These are phyloP conservation scores for Ophidiomyces ophidiicola DNA, from an alignment of 2,329 filamentous ascomycete species.

Conservation along the genomic window DNA sequence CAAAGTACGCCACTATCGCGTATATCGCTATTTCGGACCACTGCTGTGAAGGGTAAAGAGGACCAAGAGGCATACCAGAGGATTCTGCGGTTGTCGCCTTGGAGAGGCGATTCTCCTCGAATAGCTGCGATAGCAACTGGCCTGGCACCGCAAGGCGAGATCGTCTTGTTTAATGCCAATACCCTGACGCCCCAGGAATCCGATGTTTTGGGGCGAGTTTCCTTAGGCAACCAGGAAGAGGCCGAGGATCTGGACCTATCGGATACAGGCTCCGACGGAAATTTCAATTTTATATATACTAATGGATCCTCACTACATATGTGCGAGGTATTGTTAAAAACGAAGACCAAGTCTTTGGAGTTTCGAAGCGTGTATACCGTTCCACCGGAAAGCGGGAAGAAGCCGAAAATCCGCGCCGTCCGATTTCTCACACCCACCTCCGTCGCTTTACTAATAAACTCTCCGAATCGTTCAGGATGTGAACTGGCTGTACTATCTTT, in stretches of 20 bases:
- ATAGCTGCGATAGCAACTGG: constrained; percentile 71
- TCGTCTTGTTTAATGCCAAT: constrained; percentile 65
- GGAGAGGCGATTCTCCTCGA: constrained; percentile 43
- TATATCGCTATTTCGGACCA: constrained; percentile 38
- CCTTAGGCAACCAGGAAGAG: constrained; percentile 41
- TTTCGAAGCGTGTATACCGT: constrained; percentile 19
- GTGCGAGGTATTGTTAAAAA: constrained; percentile 45
- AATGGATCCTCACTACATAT: constrained; percentile 62
- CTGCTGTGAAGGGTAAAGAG: constrained; percentile 24
- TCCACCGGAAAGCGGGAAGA: constrained; percentile 23
- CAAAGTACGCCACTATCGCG: constrained; percentile 34
- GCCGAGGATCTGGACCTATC: constrained; percentile 37
- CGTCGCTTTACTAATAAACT: constrained; percentile 46
- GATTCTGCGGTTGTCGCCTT: constrained; percentile 45
- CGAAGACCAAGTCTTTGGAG: constrained; percentile 31
- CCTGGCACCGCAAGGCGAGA: constrained; percentile 60
- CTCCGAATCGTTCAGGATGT: constrained; percentile 42
- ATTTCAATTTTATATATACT: constrained; percentile 66
- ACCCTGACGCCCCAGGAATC: constrained; percentile 38
- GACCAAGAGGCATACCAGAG: constrained; percentile 50
- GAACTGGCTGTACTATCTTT: constrained; percentile 41
- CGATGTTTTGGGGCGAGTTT: constrained; percentile 45
- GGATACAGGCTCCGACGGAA: constrained; percentile 22
- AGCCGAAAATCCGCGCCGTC: constrained; percentile 43
- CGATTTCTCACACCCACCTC: constrained; percentile 45